Percentiles rank a stretch among this genome's conserved stretches.
phyloP scores from a whole-genome alignment of 1,284 basidiomycete genomes.

The Mycena citricolor region DNA sequence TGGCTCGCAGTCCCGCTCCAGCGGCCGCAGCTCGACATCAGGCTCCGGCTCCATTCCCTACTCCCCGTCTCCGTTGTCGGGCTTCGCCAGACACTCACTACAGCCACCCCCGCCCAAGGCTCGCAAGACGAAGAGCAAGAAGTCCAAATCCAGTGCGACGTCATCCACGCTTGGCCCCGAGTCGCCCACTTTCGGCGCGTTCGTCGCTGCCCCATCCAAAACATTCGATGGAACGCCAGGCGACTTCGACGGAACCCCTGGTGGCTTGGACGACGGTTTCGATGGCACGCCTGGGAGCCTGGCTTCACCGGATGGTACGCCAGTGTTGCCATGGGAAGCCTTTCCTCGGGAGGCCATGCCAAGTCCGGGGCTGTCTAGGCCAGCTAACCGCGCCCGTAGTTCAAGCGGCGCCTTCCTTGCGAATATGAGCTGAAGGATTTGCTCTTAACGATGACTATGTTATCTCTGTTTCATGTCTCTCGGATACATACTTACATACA shows the following conservation, averaged over 20 bases:
- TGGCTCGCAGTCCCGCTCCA: background rate
- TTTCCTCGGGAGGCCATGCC: constrained; percentile 10
- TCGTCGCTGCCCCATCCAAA: background rate
- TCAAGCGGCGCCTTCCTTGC: no score
- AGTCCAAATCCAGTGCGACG: constrained; percentile 14
- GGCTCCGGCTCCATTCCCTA: background rate
- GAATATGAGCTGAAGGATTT: no score
- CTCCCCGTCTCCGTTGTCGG: background rate
- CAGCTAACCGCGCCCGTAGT: no score
- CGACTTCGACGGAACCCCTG: background rate
- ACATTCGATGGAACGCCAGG: no score
- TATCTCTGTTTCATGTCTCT: no score
- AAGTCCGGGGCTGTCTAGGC: constrained; percentile 6
- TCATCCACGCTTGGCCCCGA: constrained; percentile 11
- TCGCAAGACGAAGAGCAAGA: constrained; percentile 3
- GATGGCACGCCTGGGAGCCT: constrained; percentile 16
- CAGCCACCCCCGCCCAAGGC: background rate
- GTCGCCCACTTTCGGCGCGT: constrained; percentile 4
- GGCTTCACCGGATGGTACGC: background rate
- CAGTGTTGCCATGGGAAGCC: background rate
- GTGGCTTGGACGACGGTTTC: constrained; percentile 8
- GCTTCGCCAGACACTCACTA: background rate
- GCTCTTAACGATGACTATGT: no score
- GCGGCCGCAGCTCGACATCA: constrained; percentile 1
- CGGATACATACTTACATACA: no score